These are phyloP conservation scores for Blastosporella zonata DNA, from an alignment of 1,284 basidiomycete genomes.

Conservation along the genomic window DNA sequence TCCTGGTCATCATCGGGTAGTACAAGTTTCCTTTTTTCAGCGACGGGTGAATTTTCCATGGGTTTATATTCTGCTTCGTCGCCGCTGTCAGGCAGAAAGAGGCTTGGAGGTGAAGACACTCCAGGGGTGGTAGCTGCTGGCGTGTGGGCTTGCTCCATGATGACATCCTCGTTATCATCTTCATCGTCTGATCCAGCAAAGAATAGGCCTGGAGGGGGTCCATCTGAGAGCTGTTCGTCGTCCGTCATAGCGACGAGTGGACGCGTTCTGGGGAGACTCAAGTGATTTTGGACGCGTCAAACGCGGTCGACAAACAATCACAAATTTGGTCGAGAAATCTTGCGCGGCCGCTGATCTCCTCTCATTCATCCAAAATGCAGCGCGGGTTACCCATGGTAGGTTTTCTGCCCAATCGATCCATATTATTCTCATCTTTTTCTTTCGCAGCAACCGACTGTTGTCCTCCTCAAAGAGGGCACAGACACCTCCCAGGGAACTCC, in stretches of 20 bases:
- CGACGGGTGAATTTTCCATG: slow-evolving; percentile 3
- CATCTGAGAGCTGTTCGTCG: slow-evolving; percentile 24
- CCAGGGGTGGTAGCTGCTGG: slow-evolving; percentile 15
- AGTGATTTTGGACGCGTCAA: slow-evolving; percentile 27
- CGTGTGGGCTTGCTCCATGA: slow-evolving; percentile 22
- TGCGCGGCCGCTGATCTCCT: slow-evolving; percentile 14
- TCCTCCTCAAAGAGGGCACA: slow-evolving; percentile 93
- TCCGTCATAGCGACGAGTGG: slow-evolving; percentile 26
- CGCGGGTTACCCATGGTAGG: slow-evolving; percentile 68
- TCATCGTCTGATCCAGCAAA: slow-evolving; percentile 52
- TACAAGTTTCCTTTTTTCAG: slow-evolving; percentile 17
- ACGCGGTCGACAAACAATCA: slow-evolving; percentile 31
- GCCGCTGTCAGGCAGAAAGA: slow-evolving; percentile 61
- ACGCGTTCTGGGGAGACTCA: slow-evolving; percentile 25
- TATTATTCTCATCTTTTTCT: slow-evolving; percentile 7
- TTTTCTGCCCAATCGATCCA: neutral
- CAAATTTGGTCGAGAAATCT: slow-evolving; percentile 31
- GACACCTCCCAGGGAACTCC: slow-evolving; percentile 95
- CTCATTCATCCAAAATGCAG: slow-evolving; percentile 56
- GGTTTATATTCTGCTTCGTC: slow-evolving; percentile 38
- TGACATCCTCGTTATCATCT: slow-evolving; percentile 24
- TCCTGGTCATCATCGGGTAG: slow-evolving; percentile 26
- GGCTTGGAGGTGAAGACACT: slow-evolving; percentile 26
- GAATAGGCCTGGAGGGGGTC: slow-evolving; percentile 36
- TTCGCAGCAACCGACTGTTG: slow-evolving; percentile 87